Evolutionary conservation across 176 grass and related monocot genomes (phyloP), one percentile per base, ranked within the genome.

Genomic region (Tillandsia leiboldiana): DNA sequence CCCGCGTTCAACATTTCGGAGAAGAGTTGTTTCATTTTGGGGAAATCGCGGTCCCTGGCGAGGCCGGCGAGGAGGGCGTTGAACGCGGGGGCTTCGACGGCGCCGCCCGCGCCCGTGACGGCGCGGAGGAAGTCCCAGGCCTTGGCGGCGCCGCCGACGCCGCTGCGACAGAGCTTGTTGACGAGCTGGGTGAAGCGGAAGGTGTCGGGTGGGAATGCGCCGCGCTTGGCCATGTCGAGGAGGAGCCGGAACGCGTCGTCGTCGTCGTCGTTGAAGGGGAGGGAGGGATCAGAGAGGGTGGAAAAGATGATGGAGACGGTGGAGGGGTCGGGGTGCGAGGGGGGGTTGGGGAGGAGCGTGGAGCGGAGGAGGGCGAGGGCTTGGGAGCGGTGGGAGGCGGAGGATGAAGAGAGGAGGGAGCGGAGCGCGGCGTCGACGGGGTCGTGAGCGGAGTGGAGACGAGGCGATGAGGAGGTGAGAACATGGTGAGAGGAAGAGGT

Each of bases 61-160:
- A 90, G 84, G 49, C 76, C 71, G 17, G 75, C 51, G 29, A 97
- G 70, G 70, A 92, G 24, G 10, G 69, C 23, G 65, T 92, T 87
- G 83, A 84, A 97, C 1, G 10, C 20, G 12, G 68, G 69, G 51
- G 69, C 53, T 7, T 79, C 78, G 9, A 82, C 11, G 15, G 71
- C 61, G 64, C 71, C 84, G 23, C 93, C 79, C 0, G 72, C 73
- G 20, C 81, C 74, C 63, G 80, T 81, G 24, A 86, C 85, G 10
- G 82, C 83, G 18, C 26, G 54, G 70, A 97, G 56, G 68, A 97
- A 90, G 48, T 79, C 28, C 1, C 67, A 68, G 14, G 72, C 84
- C 48, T 75, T 50, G 14, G 79, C 26, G 3, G 77, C 73, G 12
- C 70, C 82, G 50, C 63, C 56, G 12, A 68, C 82, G 47, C 63